phyloP scores from a whole-genome alignment of 2,329 filamentous ascomycete species.

The Hysterium pulicare region DNA sequence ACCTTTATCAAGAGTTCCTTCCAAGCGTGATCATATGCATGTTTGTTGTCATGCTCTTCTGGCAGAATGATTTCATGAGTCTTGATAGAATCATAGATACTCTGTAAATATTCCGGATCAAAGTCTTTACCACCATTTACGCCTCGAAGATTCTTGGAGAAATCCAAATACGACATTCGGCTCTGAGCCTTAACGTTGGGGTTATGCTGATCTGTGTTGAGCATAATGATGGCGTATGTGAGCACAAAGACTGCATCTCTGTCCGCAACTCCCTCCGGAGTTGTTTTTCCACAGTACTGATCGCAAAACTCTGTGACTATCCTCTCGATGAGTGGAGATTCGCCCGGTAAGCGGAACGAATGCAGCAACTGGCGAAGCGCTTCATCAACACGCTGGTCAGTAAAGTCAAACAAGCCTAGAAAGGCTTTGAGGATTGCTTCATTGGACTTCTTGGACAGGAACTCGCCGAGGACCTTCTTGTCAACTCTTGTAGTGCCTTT shows the following conservation, averaged over 20 bases:
- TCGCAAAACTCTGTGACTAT: conserved; percentile 86
- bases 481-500: conserved; percentile 84
- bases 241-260: conserved; percentile 87
- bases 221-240: conserved; percentile 93
- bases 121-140: conserved; percentile 87
- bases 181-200: conserved; percentile 76
- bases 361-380: conserved; percentile 83
- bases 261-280: conserved; percentile 72
- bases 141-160: conserved; percentile 83
- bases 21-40: conserved; percentile 97
- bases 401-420: conserved; percentile 83
- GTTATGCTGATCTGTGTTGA: conserved; percentile 97
- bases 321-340: conserved; percentile 87
- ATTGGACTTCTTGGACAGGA: conserved; percentile 85
- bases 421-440: conserved; percentile 82
- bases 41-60: conserved; percentile 94
- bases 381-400: conserved; percentile 82
- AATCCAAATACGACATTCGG: conserved; percentile 81
- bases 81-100: conserved; percentile 88
- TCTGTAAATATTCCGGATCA: conserved; percentile 73
- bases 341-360: conserved; percentile 88
- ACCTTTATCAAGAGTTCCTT: conserved; percentile 88
- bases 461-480: conserved; percentile 89
- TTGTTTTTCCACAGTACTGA: conserved; percentile 70
- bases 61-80: conserved; percentile 93